phyloP scores from a whole-genome alignment of 768 basidiomycete species.

The Phylloporus rhodoxanthus region DNA sequence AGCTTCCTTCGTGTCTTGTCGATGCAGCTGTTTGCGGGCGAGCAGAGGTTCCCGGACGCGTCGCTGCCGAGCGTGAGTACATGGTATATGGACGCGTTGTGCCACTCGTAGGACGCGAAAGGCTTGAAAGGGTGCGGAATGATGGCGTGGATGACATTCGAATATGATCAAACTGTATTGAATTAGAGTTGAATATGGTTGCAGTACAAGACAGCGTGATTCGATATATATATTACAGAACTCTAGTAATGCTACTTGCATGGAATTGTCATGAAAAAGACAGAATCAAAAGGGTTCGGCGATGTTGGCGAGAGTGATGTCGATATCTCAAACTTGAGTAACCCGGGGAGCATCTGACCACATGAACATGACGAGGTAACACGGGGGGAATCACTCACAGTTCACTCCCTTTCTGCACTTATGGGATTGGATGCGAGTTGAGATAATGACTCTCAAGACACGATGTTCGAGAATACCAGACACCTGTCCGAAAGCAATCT shows the following conservation, averaged over 20 bases:
- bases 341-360: too few species aligned
- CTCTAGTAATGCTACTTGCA: constrained; percentile 2
- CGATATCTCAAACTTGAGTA: too few species aligned
- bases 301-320: constrained; percentile 84
- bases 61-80: constrained; percentile 49
- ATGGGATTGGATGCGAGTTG: not conserved
- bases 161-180: not conserved
- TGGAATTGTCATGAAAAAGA: constrained; percentile 24
- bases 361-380: too few species aligned
- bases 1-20: constrained; percentile 51
- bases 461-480: not conserved
- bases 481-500: too few species aligned
- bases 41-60: constrained; percentile 29
- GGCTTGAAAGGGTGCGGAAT: constrained; percentile 11
- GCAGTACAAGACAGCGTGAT: too few species aligned
- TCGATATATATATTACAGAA: too few species aligned
- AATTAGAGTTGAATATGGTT: not conserved
- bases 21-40: constrained; percentile 66
- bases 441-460: not conserved
- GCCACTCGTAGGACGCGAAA: constrained; percentile 10
- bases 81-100: constrained; percentile 46
- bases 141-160: constrained; percentile 11
- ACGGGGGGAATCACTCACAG: too few species aligned
- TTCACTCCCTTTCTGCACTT: too few species aligned
- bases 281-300: constrained; percentile 38